phyloP scores from a whole-genome alignment of 345 rosid genomes.

The Acer yangbiense region DNA sequence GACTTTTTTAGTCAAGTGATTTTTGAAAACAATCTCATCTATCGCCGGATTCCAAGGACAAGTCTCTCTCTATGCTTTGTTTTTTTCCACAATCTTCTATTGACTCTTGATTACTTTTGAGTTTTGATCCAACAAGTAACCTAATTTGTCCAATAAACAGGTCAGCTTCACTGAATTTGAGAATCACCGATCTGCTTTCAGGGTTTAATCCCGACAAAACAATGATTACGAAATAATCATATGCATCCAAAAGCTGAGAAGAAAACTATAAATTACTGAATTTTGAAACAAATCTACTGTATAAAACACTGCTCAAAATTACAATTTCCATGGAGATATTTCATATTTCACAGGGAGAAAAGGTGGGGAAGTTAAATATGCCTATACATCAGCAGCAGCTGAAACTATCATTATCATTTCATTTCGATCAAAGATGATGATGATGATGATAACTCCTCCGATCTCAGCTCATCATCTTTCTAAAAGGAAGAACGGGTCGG shows the following conservation, averaged over 20 bases:
- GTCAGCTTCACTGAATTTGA: no score
- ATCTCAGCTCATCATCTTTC: constrained; percentile 9
- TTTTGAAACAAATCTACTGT: constrained; percentile 15
- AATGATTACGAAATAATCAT: not conserved
- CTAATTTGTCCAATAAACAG: not conserved
- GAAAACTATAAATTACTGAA: not conserved
- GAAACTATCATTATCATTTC: not conserved
- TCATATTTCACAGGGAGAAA: not conserved
- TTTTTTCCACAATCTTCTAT: constrained; percentile 16
- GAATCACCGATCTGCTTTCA: not conserved
- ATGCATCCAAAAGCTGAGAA: not conserved
- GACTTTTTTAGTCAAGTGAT: no score
- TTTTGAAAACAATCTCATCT: constrained; percentile 25
- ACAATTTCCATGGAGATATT: not conserved
- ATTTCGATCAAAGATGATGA: not conserved
- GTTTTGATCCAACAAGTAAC: not conserved
- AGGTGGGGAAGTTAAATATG: not conserved
- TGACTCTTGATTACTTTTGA: constrained; percentile 7
- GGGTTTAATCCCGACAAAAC: no score
- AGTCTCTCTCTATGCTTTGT: not conserved
- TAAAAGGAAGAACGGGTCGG: constrained; percentile 14
- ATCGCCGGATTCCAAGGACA: constrained; percentile 44
- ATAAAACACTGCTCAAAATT: constrained; percentile 7
- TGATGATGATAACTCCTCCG: not conserved
- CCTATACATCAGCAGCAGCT: not conserved